Evolutionary conservation across 2,329 filamentous ascomycete species (phyloP), one percentile per base, ranked within the genome.

Genomic region (Epichloe glyceriae): DNA sequence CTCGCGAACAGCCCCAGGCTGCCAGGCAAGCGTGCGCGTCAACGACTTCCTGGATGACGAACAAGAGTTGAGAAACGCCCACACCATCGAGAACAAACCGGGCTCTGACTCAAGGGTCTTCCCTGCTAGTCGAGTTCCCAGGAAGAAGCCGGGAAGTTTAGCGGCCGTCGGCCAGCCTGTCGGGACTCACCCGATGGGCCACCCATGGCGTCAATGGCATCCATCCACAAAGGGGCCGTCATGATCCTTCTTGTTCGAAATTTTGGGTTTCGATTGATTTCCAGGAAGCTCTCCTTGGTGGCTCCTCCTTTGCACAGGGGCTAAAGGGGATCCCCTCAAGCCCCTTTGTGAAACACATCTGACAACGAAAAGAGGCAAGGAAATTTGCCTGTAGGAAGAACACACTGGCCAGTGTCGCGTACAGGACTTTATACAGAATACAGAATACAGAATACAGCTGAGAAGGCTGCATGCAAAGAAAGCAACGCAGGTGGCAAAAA

Each of bases 61-160:
- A 46, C 40, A 50, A 14, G 39, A 41, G 34, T 19, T 12, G 19
- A 14, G 14, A 42, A 17, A 30, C 38, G 22, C n/a, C 7, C 39
- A 17, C 47, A 22, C 47, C 51, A 54, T 60, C 62, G 62, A 64
- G 61, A 64, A 65, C 55, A 63, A 63, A 64, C 62, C 62, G 61
- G 62, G 52, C 49, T 38, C 50, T 46, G 17, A 5, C 38, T 12
- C 34, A 40, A 34, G 34, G 20, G 0, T 8, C n/a, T 14, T 45
- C 50, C 30, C 35, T 46, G 46, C 41, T 3, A 22, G 51, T 50
- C 43, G 43, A 34, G 47, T 33, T 20, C n/a, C 15, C 22, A 34
- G 50, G 63, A 55, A 63, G 58, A 64, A 65, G 61, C 58, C 63
- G 63, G 62, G 59, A 63, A 47, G 49, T 45, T 17, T 47, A 46